Conservation (phyloP, 106 monocot genomes). For the Iris macrosiphon region DNA sequence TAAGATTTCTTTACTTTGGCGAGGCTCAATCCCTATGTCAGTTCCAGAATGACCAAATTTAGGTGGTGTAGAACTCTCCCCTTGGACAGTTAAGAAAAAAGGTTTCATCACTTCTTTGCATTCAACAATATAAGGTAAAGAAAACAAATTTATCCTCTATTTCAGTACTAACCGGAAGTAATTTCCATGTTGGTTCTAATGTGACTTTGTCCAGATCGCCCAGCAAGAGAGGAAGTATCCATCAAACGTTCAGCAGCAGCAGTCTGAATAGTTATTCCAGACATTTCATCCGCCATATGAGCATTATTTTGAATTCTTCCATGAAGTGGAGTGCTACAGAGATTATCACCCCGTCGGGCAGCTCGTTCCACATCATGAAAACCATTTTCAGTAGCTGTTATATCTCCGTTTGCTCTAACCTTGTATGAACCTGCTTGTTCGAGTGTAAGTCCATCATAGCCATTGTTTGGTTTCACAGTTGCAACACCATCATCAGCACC, state of each 20-base stretch:
- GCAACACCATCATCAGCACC: slow-evolving; percentile 21
- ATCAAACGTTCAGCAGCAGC: slow-evolving; percentile 23
- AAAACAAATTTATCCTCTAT: not conserved
- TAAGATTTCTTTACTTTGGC: slow-evolving; percentile 30
- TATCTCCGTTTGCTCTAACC: slow-evolving; percentile 47
- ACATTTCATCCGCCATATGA: slow-evolving; percentile 38
- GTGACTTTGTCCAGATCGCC: slow-evolving; percentile 31
- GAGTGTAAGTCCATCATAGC: slow-evolving; percentile 27
- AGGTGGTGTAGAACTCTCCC: slow-evolving; percentile 18
- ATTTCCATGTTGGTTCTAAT: slow-evolving; percentile 24
- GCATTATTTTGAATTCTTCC: slow-evolving; percentile 32
- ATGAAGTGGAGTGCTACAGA: slow-evolving; percentile 23
- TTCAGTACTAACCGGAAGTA: slow-evolving; percentile 19
- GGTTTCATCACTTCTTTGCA: not conserved
- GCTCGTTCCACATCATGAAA: slow-evolving; percentile 41
- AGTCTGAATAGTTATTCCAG: slow-evolving; percentile 31
- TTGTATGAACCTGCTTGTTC: slow-evolving; percentile 42
- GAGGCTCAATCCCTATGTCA: slow-evolving; percentile 25
- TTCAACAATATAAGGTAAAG: not conserved
- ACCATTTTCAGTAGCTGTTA: slow-evolving; percentile 41
- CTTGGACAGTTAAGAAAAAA: slow-evolving; percentile 20
- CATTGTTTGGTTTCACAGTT: slow-evolving; percentile 39
- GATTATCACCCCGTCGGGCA: slow-evolving; percentile 26
- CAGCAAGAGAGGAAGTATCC: slow-evolving; percentile 20
- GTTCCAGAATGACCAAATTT: slow-evolving; percentile 39